Conservation (phyloP, 1,284 basidiomycete genomes). For the Austroboletus rostrupii region DNA sequence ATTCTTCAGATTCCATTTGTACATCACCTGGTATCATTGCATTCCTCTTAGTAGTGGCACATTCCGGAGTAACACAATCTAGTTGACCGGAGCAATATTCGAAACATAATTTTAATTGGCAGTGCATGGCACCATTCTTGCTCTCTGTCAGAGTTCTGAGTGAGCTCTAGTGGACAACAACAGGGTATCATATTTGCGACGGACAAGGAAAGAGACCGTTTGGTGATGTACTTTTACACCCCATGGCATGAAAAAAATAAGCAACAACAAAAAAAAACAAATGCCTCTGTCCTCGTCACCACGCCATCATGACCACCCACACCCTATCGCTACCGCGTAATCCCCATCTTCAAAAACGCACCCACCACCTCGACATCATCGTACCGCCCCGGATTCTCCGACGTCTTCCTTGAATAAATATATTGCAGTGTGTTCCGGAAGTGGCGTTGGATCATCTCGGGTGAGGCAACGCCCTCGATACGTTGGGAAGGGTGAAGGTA, state of each 20-base stretch:
- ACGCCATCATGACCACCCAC: no score
- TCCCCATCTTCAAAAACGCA: constrained; percentile 82
- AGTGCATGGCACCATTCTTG: background rate
- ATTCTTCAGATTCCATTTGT: no score
- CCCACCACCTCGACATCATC: constrained; percentile 84
- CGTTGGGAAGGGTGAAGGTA: constrained; percentile 84
- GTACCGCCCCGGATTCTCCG: constrained; percentile 55
- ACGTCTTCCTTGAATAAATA: constrained; percentile 74
- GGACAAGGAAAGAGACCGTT: background rate
- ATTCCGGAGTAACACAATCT: no score
- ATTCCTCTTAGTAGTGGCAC: no score
- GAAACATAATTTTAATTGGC: no score
- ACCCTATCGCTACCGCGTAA: constrained; percentile 40
- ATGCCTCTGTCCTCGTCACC: background rate
- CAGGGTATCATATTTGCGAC: background rate
- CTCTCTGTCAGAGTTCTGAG: background rate
- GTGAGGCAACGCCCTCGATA: constrained; percentile 85
- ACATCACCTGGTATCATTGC: no score
- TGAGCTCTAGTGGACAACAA: background rate
- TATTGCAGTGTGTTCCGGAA: constrained; percentile 87
- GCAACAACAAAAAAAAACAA: background rate
- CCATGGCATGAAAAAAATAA: background rate
- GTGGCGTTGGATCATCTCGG: constrained; percentile 89
- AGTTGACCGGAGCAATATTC: no score
- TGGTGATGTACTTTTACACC: background rate